Evolutionary conservation across 306 rosid species (phyloP), one percentile per base, ranked within the genome.

Genomic region (Canavalia gladiata): DNA sequence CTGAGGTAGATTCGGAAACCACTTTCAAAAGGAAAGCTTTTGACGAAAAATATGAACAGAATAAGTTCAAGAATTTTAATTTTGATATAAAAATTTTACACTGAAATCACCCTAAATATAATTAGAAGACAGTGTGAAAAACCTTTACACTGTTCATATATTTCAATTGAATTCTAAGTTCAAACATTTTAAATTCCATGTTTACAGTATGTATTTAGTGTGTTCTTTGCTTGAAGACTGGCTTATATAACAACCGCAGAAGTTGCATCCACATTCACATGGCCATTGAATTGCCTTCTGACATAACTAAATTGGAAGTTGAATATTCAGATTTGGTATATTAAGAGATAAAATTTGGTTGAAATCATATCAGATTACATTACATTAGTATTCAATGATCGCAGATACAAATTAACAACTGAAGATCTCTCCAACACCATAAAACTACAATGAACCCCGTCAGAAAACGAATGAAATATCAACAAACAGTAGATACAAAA

Each of bases 331-430:
- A 49, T 60, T 56, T 49, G 25, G 74, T n/a, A 13, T 68, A 81
- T 52, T 39, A 72, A 30, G 68, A 35, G 54, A 74, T 9, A 66
- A 67, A 68, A 25, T 30, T 57, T 7, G 60, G 68, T 68, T 63
- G 43, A 73, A 64, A 64, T 51, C 74, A 73, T 73, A 68, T n/a
- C 46, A 81, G 74, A 43, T 75, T 81, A 74, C 29, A 73, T 81
- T 81, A 76, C 82, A 82, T 58, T 41, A 59, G 62, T 62, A 41
- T 52, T 72, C 74, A 81, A 41, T 49, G 66, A 29, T 49, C 28
- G 8, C 77, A 49, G 72, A 68, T 76, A 68, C 82, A 68, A 68
- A 76, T 49, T 28, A 67, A 74, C 76, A 74, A 67, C 11, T 66
- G 45, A 82, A 82, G 66, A 67, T 39, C 54, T 39, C 64, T 56